phyloP scores from a whole-genome alignment of 352 stramenopile species.

The Pythium volutum region DNA sequence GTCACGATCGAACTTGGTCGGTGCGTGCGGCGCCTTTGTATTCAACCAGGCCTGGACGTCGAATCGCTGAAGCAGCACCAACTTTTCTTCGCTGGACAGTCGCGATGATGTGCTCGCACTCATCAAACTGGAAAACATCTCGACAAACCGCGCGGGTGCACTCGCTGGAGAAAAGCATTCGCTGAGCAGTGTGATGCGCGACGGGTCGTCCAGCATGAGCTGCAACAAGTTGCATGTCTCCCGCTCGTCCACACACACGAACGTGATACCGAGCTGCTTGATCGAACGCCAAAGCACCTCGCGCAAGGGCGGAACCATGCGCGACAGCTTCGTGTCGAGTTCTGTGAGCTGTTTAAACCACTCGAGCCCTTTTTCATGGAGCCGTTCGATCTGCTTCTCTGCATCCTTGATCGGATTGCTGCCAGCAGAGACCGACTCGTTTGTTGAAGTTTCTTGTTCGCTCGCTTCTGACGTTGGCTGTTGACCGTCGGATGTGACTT shows the following conservation, averaged over 20 bases:
- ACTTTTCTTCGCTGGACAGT: slow-evolving; percentile 67
- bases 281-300: slow-evolving; percentile 82
- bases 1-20: slow-evolving; percentile 80
- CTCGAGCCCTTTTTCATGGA: slow-evolving; percentile 76
- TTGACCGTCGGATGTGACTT: neutral
- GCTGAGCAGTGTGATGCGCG: slow-evolving; percentile 71
- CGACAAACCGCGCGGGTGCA: slow-evolving; percentile 70
- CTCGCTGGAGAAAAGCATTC: slow-evolving; percentile 81
- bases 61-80: slow-evolving; percentile 68
- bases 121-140: slow-evolving; percentile 88
- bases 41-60: slow-evolving; percentile 77
- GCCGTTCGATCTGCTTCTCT: slow-evolving; percentile 30
- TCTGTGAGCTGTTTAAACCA: slow-evolving; percentile 82
- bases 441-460: neutral
- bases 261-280: slow-evolving; percentile 72
- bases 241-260: slow-evolving; percentile 79
- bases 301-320: slow-evolving; percentile 80
- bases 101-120: slow-evolving; percentile 64
- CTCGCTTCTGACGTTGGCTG: slow-evolving; percentile 2
- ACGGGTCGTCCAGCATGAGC: slow-evolving; percentile 83
- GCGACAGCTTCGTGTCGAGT: slow-evolving; percentile 74
- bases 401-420: slow-evolving; percentile 11
- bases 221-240: slow-evolving; percentile 80
- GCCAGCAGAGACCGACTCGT: neutral
- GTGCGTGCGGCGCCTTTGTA: slow-evolving; percentile 38